Base-by-base conservation (phyloP, 768 basidiomycete genomes). In the Mrakia frigida region DNA sequence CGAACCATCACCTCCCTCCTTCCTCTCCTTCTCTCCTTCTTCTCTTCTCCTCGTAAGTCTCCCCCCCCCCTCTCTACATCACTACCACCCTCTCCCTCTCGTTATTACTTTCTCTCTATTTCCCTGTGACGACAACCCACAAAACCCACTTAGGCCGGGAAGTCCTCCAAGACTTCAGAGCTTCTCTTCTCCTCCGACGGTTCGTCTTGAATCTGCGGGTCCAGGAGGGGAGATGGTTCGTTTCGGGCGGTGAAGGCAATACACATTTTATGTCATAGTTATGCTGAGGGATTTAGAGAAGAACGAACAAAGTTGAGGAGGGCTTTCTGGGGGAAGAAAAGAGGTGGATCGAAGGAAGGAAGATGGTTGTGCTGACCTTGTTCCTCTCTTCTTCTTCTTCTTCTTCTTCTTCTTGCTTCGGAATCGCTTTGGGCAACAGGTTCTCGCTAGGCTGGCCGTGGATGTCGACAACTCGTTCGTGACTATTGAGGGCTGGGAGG, bases 191-290 rank as follows among this genome's bases (percentile, higher is more conserved):
- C 28, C 50, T 59, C 70, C 70, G 50, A 35, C 70, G 70, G 16
- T 37, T 72, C 70, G 70, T 72, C 53, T 72, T 72, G 70, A 72
- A 28, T 35, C 28, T 50, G 7, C 35, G 70, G 70, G 28, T 50
- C 53, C 28, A 56, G 70, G 53, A 72, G 70, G 70, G 70, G 70
- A 50, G 18, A 5, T 23, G 23, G 6, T n/a, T 31, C 50, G 70
- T 72, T 72, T 72, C 70, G 70, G 35, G 11, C 70, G 53, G 53
- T 72, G 70, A 56, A 33, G 46, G 35, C 70, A 56, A 56, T 23
- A 70, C 39, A 46, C 28, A 33, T 72, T 52, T 33, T 72, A 72
- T 72, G 70, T 72, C 70, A 72, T 72, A 72, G 70, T 72, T 72
- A 72, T 72, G 70, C 70, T 72, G 70, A 72, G 70, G 70, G 70